phyloP scores from a whole-genome alignment of 2,329 filamentous ascomycete genomes.

The Tolypocladium tropicale region DNA sequence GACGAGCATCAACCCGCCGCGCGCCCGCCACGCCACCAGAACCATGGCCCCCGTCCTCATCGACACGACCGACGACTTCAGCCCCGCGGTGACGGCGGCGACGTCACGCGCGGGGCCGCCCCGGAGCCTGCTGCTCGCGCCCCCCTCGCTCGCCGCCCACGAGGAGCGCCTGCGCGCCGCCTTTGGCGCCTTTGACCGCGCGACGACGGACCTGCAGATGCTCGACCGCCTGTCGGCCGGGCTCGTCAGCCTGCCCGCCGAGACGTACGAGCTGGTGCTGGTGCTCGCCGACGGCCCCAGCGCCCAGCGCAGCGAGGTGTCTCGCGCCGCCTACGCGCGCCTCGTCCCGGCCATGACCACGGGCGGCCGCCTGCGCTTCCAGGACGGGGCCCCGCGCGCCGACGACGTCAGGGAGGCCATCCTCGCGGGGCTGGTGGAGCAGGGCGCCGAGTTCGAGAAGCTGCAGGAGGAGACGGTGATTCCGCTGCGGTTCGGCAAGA shows the following conservation, averaged over 20 bases:
- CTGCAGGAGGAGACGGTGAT: conserved; percentile 49
- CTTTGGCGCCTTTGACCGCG: conserved; percentile 63
- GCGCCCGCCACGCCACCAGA: conserved; percentile 2
- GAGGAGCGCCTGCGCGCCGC: conserved; percentile 65
- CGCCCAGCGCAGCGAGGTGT: conserved; percentile 44
- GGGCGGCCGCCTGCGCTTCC: conserved; percentile 57
- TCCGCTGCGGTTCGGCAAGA: conserved; percentile 32
- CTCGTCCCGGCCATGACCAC: conserved; percentile 62
- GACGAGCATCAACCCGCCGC: background rate
- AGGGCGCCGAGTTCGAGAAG: conserved; percentile 61
- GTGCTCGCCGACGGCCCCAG: conserved; percentile 64
- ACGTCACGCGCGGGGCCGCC: conserved; percentile 17
- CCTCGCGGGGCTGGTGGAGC: conserved; percentile 65
- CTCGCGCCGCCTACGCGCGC: conserved; percentile 55
- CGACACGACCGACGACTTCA: conserved; percentile 46
- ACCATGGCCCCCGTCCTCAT: conserved; percentile 45
- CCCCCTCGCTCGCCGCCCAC: conserved; percentile 80
- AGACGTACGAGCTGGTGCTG: conserved; percentile 76
- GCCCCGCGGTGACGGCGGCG: conserved; percentile 14
- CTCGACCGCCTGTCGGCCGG: conserved; percentile 83
- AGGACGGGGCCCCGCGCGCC: conserved; percentile 49
- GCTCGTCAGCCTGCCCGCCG: conserved; percentile 63
- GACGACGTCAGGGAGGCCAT: conserved; percentile 65
- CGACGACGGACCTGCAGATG: conserved; percentile 87
- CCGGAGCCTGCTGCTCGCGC: conserved; percentile 76